phyloP scores from a whole-genome alignment of 2,329 filamentous ascomycete species.

The Talaromyces funiculosus region DNA sequence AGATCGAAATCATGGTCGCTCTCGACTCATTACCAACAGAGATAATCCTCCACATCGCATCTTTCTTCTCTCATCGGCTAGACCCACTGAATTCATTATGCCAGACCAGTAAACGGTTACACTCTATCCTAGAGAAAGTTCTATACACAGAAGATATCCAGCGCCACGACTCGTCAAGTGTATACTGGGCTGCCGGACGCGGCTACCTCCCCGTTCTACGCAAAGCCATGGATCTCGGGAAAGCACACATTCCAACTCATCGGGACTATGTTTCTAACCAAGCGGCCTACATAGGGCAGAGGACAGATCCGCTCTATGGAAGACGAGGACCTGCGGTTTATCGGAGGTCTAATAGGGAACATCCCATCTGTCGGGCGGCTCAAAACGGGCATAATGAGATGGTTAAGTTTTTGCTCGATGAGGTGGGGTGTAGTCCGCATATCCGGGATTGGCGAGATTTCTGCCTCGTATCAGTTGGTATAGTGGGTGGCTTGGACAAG shows the following conservation, averaged over 20 bases:
- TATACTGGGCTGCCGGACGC: not conserved
- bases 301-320: not conserved
- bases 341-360: not conserved
- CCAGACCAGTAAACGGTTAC: not conserved
- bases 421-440: slow-evolving; percentile 1
- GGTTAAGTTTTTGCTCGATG: not conserved
- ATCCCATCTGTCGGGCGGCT: not conserved
- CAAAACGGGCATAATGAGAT: not conserved
- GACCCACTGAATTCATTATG: not conserved
- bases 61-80: not conserved
- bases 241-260: not conserved
- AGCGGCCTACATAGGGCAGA: not conserved
- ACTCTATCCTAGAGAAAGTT: not conserved
- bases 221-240: not conserved
- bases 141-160: slow-evolving; percentile 1
- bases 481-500: not conserved
- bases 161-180: not conserved
- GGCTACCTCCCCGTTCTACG: not conserved
- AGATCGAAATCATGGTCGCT: not conserved
- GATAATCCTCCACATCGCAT: not conserved
- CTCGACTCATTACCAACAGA: not conserved
- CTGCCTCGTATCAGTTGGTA: not conserved
- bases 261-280: not conserved
- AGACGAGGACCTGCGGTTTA: not conserved
- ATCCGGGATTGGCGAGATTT: not conserved